Conservation (phyloP, 2,329 filamentous ascomycete species). For the Bipolaris cookei region DNA sequence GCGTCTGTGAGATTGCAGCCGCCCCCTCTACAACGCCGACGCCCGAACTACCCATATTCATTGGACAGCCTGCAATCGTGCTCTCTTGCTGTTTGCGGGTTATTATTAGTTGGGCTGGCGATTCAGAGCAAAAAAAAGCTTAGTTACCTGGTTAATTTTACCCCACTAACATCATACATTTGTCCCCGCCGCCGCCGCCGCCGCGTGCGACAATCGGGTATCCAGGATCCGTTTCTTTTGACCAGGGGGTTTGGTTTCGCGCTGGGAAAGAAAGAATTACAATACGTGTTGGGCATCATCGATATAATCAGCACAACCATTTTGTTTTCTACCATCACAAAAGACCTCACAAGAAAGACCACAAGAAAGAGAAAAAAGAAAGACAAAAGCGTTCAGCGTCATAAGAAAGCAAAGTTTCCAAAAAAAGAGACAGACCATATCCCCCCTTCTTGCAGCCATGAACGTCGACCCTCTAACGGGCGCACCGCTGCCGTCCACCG, state of each 20-base stretch:
- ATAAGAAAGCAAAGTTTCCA: neutral
- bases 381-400: neutral
- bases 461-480: constrained; percentile 75
- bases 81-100: neutral
- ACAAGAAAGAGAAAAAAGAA: neutral
- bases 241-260: neutral
- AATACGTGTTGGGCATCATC: constrained; percentile 2
- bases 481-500: constrained; percentile 69
- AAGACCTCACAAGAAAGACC: neutral
- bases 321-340: neutral
- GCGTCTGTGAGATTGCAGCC: constrained; percentile 27
- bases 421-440: neutral
- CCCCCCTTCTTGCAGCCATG: constrained; percentile 53
- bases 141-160: constrained; percentile 11
- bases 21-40: constrained; percentile 21
- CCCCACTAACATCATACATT: constrained; percentile 22
- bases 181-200: neutral
- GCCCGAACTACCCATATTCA: neutral
- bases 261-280: neutral
- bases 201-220: neutral
- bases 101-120: neutral
- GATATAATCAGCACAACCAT: neutral
- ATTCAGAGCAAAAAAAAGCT: constrained; percentile 1
- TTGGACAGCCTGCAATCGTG: neutral
- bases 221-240: constrained; percentile 1